Percentiles rank a stretch among this genome's conserved stretches.
These are phyloP conservation scores for Rhododendron mucronatum DNA, from an alignment of 148 eudicot species.

Conservation along the genomic window DNA sequence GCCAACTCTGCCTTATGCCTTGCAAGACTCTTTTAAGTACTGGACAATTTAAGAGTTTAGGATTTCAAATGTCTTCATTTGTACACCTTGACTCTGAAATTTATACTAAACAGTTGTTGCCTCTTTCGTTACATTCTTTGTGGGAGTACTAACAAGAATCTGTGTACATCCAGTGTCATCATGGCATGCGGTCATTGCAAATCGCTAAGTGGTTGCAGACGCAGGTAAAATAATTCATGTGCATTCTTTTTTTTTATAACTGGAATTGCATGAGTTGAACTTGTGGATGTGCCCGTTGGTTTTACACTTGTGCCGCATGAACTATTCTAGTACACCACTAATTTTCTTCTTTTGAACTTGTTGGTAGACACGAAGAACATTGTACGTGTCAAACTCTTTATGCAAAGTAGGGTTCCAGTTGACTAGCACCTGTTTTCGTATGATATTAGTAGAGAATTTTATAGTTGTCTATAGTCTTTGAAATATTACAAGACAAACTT, in stretches of 20 bases:
- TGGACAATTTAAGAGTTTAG: neutral
- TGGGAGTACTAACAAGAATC: conserved; percentile 18
- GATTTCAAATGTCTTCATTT: neutral
- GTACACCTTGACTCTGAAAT: neutral
- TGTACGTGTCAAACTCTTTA: neutral
- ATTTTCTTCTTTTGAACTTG: neutral
- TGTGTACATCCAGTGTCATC: conserved; percentile 70
- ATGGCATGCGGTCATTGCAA: conserved; percentile 86
- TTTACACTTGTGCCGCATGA: neutral
- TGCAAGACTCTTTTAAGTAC: neutral
- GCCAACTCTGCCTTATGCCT: neutral
- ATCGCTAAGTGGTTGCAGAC: conserved; percentile 92
- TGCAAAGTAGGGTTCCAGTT: neutral
- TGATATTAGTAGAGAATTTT: neutral
- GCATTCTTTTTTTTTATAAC: neutral
- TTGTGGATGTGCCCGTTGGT: neutral
- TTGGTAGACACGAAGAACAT: neutral
- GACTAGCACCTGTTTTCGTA: neutral
- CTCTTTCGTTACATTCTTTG: neutral
- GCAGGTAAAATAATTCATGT: conserved; percentile 43
- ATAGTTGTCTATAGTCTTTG: neutral
- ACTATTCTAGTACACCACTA: neutral
- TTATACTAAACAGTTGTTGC: neutral
- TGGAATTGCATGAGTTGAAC: neutral
- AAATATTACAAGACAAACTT: neutral